Evolutionary conservation across 2,329 filamentous ascomycete genomes (phyloP), one percentile per base, ranked within the genome.

Genomic region (Botrytis hyacinthi): DNA sequence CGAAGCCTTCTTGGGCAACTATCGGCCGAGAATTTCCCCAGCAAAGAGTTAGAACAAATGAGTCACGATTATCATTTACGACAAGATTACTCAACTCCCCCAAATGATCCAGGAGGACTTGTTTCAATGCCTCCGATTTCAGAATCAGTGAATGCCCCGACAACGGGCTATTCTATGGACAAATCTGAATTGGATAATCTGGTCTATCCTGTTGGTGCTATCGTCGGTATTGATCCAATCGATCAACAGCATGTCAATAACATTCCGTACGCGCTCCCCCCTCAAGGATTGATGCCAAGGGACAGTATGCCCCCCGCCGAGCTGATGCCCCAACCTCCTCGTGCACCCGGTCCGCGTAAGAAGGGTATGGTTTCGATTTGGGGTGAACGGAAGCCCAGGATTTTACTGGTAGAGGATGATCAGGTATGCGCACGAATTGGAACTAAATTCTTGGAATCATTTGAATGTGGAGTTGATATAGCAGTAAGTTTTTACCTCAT

Each of bases 241-340:
- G 95, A 95, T 80, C 92, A 93, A 78, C 95, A 98, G 78, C 94
- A 98, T 80, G 94, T 98, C 80, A 90, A 95, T 84, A 97, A 97
- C 81, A 97, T 98, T 73, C 94, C 95, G 0, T 98, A 97, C 80
- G 87, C 91, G 14, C 86, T 93, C 83, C 93, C 89, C 26, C 86
- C 92, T 29, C n/a, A 68, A 29, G 59, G 66, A 42, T 60, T 70
- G 42, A 73, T 73, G 65, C 71, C 63, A 46, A 57, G 65, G 4
- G 93, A 92, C 69, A 84, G 86, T 3, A 86, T 72, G 82, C 83
- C 74, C 80, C 84, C 77, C 26, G 74, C 75, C 26, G 85, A 87
- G 9, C 82, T 65, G 85, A 88, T 78, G 57, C 74, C 74, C 76
- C 84, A 74, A 82, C 84, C 57, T 84, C 46, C 44, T 22, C 51